Base-by-base conservation (phyloP, 1,284 basidiomycete species). In the Rugosomyces carneus region DNA sequence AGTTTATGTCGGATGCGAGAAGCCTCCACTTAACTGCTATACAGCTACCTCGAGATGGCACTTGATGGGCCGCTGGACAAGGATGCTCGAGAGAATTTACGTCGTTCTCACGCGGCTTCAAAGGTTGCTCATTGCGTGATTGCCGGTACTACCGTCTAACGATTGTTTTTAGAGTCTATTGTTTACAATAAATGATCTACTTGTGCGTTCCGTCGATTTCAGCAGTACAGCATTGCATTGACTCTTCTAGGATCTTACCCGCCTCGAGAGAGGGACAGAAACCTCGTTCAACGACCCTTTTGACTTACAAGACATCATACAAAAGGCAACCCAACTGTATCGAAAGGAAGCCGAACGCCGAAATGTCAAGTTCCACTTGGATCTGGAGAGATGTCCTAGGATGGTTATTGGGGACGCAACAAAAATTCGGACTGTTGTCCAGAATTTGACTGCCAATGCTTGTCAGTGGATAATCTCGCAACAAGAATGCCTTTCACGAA, bases 111-210 rank as follows among this genome's bases (percentile, higher is more conserved):
- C 64, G 75, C 82, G 36, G 90, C 91, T 0, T 91, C 88, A 5
- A 89, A 90, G 68, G 83, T 80, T 29, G 36, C 60, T n/a, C n/a
- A 34, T 15, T 16, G 5, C 10, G n/a, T 23, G 40, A 11, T 9
- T 50, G 16, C 44, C 54, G 13, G 26, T 57, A 52, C 13, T 34
- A 8, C 20, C 13, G 13, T 37, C 35, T 38, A 19, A 46, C 26
- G 21, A 18, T 15, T 4, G 5, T 31, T 40, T 37, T 50, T 54
- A 80, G 79, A 80, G 76, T 54, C 66, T 92, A 21, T 63, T 89
- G 27, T 90, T 83, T 71, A 89, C 82, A 31, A 92, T 93, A 63
- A 93, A 93, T 59, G 89, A 93, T 63, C 68, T 93, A 23, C 72
- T 93, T 52, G 80, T 81, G 51, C 4, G 37, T n/a, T 20, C 35